These are phyloP conservation scores for Fusarium continuum DNA, from an alignment of 2,329 filamentous ascomycete species.

Conservation along the genomic window DNA sequence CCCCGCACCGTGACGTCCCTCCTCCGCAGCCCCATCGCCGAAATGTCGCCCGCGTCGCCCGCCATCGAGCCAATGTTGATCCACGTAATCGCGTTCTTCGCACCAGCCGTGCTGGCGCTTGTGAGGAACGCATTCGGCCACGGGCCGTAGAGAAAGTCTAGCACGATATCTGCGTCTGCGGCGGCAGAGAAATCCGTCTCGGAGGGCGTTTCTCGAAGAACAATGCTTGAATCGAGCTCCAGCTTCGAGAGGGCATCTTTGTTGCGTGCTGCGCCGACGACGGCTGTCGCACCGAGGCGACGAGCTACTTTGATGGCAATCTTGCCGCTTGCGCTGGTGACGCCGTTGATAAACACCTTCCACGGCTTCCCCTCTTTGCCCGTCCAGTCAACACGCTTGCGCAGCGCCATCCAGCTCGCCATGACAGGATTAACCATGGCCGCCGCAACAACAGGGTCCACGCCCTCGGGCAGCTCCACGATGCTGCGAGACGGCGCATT, in stretches of 20 bases:
- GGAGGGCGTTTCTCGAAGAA: slow-evolving; percentile 51
- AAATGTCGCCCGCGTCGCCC: slow-evolving; percentile 50
- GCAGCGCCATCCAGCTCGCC: slow-evolving; percentile 67
- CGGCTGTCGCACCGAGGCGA: slow-evolving; percentile 56
- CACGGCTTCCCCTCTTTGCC: slow-evolving; percentile 54
- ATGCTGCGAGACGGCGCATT: slow-evolving; percentile 55
- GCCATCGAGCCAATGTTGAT: slow-evolving; percentile 61
- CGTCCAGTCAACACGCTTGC: slow-evolving; percentile 49
- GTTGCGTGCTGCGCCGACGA: slow-evolving; percentile 63
- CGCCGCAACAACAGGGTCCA: slow-evolving; percentile 61
- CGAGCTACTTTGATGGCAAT: slow-evolving; percentile 60
- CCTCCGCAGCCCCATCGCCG: slow-evolving; percentile 56
- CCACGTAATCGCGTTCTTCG: slow-evolving; percentile 57
- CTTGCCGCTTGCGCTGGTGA: slow-evolving; percentile 61
- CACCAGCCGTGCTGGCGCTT: slow-evolving; percentile 49
- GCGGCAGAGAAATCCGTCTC: slow-evolving; percentile 58
- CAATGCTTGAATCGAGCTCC: slow-evolving; percentile 57
- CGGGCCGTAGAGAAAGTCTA: slow-evolving; percentile 66
- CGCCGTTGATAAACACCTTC: slow-evolving; percentile 59
- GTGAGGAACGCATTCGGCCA: slow-evolving; percentile 53
- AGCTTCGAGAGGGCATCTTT: slow-evolving; percentile 53
- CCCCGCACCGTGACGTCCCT: slow-evolving; percentile 60
- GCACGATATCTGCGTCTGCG: slow-evolving; percentile 60
- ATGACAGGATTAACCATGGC: slow-evolving; percentile 64
- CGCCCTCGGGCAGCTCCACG: slow-evolving; percentile 54